Percentiles rank a stretch among this genome's conserved stretches.
These are phyloP conservation scores for Cardiospermum halicacabum DNA, from an alignment of 345 rosid genomes.

Conservation along the genomic window DNA sequence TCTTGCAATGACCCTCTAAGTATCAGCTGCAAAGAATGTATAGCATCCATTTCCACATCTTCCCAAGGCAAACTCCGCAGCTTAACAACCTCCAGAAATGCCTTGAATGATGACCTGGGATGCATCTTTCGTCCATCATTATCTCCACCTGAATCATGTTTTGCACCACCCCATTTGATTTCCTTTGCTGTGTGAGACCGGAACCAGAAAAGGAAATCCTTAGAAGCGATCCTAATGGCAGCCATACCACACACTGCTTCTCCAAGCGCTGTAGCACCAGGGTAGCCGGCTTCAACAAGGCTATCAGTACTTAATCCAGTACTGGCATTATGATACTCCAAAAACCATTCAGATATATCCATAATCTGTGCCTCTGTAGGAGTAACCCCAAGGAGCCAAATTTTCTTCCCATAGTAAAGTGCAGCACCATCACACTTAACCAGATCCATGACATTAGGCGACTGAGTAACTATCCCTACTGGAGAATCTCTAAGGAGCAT, in stretches of 20 bases:
- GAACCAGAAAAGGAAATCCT: constrained; percentile 84
- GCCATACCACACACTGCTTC: constrained; percentile 78
- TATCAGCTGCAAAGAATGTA: constrained; percentile 83
- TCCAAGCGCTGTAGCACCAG: constrained; percentile 60
- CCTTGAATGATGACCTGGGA: constrained; percentile 86
- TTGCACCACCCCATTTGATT: constrained; percentile 91
- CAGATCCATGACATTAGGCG: constrained; percentile 85
- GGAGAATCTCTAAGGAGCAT: constrained; percentile 87
- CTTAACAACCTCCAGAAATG: constrained; percentile 75
- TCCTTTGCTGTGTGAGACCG: constrained; percentile 73
- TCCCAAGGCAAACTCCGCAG: constrained; percentile 69
- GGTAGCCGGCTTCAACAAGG: constrained; percentile 82
- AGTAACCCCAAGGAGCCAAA: constrained; percentile 68
- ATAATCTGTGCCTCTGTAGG: constrained; percentile 66
- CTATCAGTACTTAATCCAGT: constrained; percentile 79
- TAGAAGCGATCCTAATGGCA: constrained; percentile 46
- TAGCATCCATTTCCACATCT: constrained; percentile 85
- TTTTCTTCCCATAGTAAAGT: constrained; percentile 51
- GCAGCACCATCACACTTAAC: constrained; percentile 88
- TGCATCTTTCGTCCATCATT: constrained; percentile 77
- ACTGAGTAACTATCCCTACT: constrained; percentile 62
- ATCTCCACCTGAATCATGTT: constrained; percentile 59
- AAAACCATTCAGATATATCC: constrained; percentile 66
- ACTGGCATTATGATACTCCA: constrained; percentile 49
- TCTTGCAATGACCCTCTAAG: constrained; percentile 61